These are phyloP conservation scores for Penicillium ucsense DNA, from an alignment of 495 filamentous ascomycete species.

Conservation along the genomic window DNA sequence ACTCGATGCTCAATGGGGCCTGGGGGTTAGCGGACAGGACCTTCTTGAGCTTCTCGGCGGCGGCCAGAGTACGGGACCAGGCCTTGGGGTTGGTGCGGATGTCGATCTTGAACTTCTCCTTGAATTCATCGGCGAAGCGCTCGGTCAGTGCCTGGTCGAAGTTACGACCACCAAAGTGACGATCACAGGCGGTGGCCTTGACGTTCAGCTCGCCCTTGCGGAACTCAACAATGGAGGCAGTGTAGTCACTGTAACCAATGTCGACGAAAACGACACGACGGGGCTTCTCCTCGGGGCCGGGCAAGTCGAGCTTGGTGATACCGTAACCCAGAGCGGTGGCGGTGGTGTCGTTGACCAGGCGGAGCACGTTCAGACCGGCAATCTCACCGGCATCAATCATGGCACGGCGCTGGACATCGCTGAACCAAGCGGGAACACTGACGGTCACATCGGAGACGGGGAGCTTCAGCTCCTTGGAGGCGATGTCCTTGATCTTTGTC, in stretches of 20 bases:
- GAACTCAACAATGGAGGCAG: slow-evolving; percentile 89
- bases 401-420: slow-evolving; percentile 79
- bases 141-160: slow-evolving; percentile 92
- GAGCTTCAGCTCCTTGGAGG: slow-evolving; percentile 77
- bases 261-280: slow-evolving; percentile 87
- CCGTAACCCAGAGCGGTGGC: slow-evolving; percentile 93
- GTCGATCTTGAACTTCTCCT: slow-evolving; percentile 84
- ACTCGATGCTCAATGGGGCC: slow-evolving; percentile 96
- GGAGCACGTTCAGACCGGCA: slow-evolving; percentile 82
- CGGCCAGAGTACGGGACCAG: slow-evolving; percentile 71
- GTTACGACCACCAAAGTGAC: slow-evolving; percentile 95
- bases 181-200: slow-evolving; percentile 85
- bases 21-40: slow-evolving; percentile 90
- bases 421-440: slow-evolving; percentile 95
- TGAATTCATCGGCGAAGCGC: slow-evolving; percentile 91
- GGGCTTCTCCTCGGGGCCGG: slow-evolving; percentile 82
- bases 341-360: slow-evolving; percentile 97
- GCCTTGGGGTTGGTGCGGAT: slow-evolving; percentile 86
- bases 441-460: slow-evolving; percentile 93
- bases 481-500: slow-evolving; percentile 83
- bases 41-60: slow-evolving; percentile 98
- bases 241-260: slow-evolving; percentile 94
- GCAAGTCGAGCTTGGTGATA: slow-evolving; percentile 94
- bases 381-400: slow-evolving; percentile 93
- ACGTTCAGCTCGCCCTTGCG: slow-evolving; percentile 93